These are phyloP conservation scores for Sarocladium oryzae DNA, from an alignment of 2,329 filamentous ascomycete species.

Conservation along the genomic window DNA sequence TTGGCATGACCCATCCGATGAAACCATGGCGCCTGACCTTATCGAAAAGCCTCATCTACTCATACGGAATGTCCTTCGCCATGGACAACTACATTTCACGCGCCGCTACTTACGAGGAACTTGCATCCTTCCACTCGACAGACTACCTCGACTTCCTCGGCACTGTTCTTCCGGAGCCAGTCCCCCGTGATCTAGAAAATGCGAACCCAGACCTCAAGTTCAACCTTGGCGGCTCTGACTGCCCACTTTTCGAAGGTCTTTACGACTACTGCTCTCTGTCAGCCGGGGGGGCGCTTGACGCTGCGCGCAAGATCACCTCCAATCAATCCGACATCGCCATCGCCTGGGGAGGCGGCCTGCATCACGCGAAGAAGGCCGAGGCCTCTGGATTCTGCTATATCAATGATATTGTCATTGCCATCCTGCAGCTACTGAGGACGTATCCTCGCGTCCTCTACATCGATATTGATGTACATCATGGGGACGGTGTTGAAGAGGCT, in stretches of 20 bases:
- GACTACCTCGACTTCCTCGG: conserved; percentile 90
- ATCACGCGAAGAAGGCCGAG: conserved; percentile 92
- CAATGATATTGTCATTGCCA: conserved; percentile 94
- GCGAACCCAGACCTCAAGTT: conserved; percentile 61
- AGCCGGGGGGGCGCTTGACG: conserved; percentile 83
- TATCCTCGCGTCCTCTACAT: conserved; percentile 88
- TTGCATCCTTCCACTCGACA: conserved; percentile 76
- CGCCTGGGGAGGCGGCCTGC: conserved; percentile 93
- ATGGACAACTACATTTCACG: conserved; percentile 92
- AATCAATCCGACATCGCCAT: conserved; percentile 91
- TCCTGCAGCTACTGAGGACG: conserved; percentile 77
- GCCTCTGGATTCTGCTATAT: conserved; percentile 98
- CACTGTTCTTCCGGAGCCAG: conserved; percentile 59
- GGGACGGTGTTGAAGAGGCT: conserved; percentile 84
- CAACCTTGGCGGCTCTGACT: conserved; percentile 87
- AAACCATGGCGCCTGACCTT: conserved; percentile 96
- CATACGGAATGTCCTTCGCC: conserved; percentile 90
- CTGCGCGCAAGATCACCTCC: conserved; percentile 80
- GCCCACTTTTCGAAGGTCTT: conserved; percentile 91
- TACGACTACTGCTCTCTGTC: conserved; percentile 95
- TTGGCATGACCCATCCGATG: conserved; percentile 96
- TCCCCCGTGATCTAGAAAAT: conserved; percentile 59
- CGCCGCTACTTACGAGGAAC: conserved; percentile 78
- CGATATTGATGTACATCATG: conserved; percentile 88
- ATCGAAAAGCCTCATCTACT: conserved; percentile 88